A percentile compares a stretch with the other conserved stretches of the same genome.
These are phyloP conservation scores for Coemansia sp. DNA, from an alignment of 371 early-diverging fungal genomes.

Conservation along the genomic window DNA sequence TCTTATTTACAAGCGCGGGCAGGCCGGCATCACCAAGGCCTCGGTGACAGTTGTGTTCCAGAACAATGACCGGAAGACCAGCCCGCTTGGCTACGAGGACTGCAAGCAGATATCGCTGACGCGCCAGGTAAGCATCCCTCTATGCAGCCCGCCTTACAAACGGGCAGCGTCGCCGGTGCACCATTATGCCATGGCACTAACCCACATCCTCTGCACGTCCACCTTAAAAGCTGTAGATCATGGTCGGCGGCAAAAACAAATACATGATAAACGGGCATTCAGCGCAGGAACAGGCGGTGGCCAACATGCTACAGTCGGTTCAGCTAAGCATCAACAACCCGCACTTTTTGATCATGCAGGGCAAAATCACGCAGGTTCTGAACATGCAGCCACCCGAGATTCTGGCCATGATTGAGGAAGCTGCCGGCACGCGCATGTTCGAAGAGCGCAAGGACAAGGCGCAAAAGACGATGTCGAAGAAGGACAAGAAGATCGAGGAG, in stretches of 20 bases:
- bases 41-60: slow-evolving; percentile 96
- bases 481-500: slow-evolving; percentile 94
- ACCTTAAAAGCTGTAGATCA: slow-evolving; percentile 55
- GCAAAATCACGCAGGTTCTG: slow-evolving; percentile 96
- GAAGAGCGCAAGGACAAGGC: slow-evolving; percentile 98
- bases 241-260: slow-evolving; percentile 93
- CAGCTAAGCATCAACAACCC: slow-evolving; percentile 98
- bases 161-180: too few species aligned
- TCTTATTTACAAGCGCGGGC: slow-evolving; percentile 96
- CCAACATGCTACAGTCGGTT: slow-evolving; percentile 92
- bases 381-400: slow-evolving; percentile 98
- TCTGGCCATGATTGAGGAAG: slow-evolving; percentile 97
- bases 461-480: slow-evolving; percentile 87
- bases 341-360: slow-evolving; percentile 99
- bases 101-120: slow-evolving; percentile 88
- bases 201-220: too few species aligned
- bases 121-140: slow-evolving; percentile 71
- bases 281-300: slow-evolving; percentile 87
- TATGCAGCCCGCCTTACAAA: neutral
- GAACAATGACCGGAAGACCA: slow-evolving; percentile 80
- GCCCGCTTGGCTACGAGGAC: slow-evolving; percentile 91
- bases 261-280: slow-evolving; percentile 94
- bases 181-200: too few species aligned
- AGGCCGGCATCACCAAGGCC: slow-evolving; percentile 95
- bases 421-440: slow-evolving; percentile 98